Percentiles rank a stretch among this genome's conserved stretches.
These are phyloP conservation scores for Lipomyces yamadae DNA, from an alignment of 805 yeast species.

Conservation along the genomic window DNA sequence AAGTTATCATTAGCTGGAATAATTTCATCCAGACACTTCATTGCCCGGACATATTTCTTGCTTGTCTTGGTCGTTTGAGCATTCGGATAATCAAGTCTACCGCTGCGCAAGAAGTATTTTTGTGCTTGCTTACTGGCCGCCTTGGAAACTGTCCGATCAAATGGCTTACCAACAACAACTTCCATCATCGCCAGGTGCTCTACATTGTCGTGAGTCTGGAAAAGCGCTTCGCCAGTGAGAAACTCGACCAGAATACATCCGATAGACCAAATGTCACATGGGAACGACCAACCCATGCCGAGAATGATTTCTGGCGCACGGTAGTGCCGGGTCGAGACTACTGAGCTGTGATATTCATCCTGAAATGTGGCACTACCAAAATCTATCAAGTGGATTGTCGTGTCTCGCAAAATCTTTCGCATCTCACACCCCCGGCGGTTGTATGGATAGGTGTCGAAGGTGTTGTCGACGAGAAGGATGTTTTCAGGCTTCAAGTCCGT, in stretches of 20 bases:
- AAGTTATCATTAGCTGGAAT: constrained; percentile 35
- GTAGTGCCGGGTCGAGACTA: constrained; percentile 94
- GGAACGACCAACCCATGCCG: constrained; percentile 95
- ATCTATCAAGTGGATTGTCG: constrained; percentile 87
- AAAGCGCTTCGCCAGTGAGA: constrained; percentile 90
- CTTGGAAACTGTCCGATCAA: constrained; percentile 41
- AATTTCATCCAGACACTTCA: constrained; percentile 45
- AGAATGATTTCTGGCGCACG: constrained; percentile 95
- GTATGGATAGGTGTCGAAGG: constrained; percentile 49
- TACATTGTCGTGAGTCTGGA: constrained; percentile 90
- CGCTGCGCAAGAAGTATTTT: constrained; percentile 42
- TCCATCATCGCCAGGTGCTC: constrained; percentile 97
- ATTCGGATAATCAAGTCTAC: constrained; percentile 47
- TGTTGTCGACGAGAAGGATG: constrained; percentile 67
- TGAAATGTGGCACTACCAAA: constrained; percentile 96
- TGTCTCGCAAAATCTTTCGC: constrained; percentile 64
- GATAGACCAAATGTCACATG: constrained; percentile 96
- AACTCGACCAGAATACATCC: constrained; percentile 93
- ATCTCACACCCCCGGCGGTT: constrained; percentile 42
- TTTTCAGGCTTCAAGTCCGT: constrained; percentile 98
- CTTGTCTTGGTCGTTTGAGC: constrained; percentile 47
- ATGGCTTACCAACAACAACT: constrained; percentile 62
- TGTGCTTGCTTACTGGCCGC: constrained; percentile 38
- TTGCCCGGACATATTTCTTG: constrained; percentile 46
- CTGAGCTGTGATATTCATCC: constrained; percentile 89